Evolutionary conservation across 2,329 filamentous ascomycete genomes (phyloP).

Genomic region (Metarhizium sp.): DNA sequence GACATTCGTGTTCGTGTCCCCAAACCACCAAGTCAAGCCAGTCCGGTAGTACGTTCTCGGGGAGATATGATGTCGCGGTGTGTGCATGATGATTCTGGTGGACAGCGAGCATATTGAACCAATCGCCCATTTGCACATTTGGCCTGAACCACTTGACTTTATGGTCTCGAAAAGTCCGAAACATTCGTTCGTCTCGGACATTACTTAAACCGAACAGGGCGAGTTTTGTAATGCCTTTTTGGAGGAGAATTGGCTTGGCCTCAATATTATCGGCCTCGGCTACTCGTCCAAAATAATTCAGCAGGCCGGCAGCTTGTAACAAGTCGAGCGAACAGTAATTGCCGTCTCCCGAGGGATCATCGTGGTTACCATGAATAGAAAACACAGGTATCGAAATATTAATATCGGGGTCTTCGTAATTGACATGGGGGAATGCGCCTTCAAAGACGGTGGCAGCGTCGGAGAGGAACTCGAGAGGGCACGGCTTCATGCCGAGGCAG

Average conservation of each 20-base stretch:
- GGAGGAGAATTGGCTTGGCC: slow-evolving; percentile 82
- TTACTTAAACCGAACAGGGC: slow-evolving; percentile 93
- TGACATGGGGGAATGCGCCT: slow-evolving; percentile 84
- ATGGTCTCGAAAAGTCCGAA: slow-evolving; percentile 84
- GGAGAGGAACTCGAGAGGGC: slow-evolving; percentile 87
- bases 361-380: slow-evolving; percentile 96
- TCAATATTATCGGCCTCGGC: slow-evolving; percentile 90
- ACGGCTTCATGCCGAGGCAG: slow-evolving; percentile 90
- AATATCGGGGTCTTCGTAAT: slow-evolving; percentile 95
- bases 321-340: slow-evolving; percentile 86
- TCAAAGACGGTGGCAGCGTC: slow-evolving; percentile 89
- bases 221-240: slow-evolving; percentile 88
- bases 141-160: slow-evolving; percentile 92
- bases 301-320: slow-evolving; percentile 77
- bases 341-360: slow-evolving; percentile 94
- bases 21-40: slow-evolving; percentile 90
- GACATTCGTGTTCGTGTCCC: slow-evolving; percentile 96
- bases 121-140: slow-evolving; percentile 68
- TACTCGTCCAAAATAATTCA: slow-evolving; percentile 94
- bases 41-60: slow-evolving; percentile 83
- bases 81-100: slow-evolving; percentile 95
- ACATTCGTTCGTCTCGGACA: slow-evolving; percentile 88
- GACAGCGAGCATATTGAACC: slow-evolving; percentile 92
- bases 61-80: slow-evolving; percentile 85
- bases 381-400: slow-evolving; percentile 97